Conservation (phyloP, 805 yeast genomes). For the Saccharomycopsis selenospora region DNA sequence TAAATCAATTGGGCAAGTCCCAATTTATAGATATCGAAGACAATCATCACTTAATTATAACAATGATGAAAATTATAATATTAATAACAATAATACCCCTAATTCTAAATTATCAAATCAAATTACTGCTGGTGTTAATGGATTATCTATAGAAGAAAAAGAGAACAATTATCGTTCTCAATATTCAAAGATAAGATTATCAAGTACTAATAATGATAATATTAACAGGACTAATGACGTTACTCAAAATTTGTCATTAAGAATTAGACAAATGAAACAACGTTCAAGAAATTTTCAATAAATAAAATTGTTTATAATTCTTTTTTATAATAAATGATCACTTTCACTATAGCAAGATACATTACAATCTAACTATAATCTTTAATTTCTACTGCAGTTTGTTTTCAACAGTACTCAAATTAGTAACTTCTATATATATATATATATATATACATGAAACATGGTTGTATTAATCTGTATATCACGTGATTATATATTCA, state of each 20-base stretch:
- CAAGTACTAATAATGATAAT: neutral
- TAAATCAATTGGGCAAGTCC: no score
- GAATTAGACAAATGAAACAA: neutral
- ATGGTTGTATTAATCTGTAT: no score
- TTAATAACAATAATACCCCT: neutral
- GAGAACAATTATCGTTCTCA: conserved; percentile 21
- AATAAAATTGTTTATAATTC: no score
- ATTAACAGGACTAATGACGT: neutral
- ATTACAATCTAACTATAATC: no score
- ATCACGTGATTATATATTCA: no score
- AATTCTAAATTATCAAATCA: conserved; percentile 6
- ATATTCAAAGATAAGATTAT: neutral
- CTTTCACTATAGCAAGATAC: no score
- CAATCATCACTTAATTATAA: neutral
- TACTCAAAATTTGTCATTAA: neutral
- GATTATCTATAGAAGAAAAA: conserved; percentile 26
- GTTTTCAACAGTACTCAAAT: no score
- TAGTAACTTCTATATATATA: no score
- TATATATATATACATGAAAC: no score
- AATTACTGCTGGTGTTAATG: conserved; percentile 24
- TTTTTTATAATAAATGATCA: no score
- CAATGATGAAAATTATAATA: neutral
- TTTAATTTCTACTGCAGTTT: no score
- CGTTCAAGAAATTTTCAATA: neutral
- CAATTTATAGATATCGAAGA: no score